Percentiles rank a stretch among this genome's conserved stretches.
Evolutionary conservation across 2,329 filamentous ascomycete genomes (phyloP).

Genomic region (Hypoxylon sp.): DNA sequence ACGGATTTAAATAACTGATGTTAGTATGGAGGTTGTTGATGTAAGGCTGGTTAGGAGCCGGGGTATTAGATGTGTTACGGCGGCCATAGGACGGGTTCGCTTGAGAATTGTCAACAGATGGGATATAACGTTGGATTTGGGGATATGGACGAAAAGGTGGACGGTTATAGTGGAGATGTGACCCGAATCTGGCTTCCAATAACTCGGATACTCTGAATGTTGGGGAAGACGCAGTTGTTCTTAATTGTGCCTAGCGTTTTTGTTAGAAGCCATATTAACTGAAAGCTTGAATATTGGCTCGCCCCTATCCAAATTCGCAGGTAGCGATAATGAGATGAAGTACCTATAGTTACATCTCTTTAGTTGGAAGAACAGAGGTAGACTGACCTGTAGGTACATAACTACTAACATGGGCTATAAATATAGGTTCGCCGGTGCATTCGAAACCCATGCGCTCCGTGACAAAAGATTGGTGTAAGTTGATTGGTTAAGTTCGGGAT

Average conservation of each 20-base stretch:
- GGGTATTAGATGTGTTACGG: neutral
- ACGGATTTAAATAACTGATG: neutral
- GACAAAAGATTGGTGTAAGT: slow-evolving; percentile 46
- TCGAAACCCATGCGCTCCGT: neutral
- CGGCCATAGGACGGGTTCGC: neutral
- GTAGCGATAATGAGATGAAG: no score
- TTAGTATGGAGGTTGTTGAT: neutral
- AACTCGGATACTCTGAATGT: neutral
- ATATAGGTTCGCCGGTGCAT: neutral
- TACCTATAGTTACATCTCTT: neutral
- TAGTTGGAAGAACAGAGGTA: no score
- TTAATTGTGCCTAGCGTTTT: neutral
- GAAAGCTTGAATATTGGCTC: neutral
- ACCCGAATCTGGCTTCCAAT: neutral
- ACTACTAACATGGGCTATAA: no score
- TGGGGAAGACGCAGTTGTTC: neutral
- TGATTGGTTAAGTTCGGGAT: slow-evolving; percentile 46
- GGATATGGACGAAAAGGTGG: neutral
- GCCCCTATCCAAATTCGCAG: no score
- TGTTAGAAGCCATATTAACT: neutral
- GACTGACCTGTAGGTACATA: no score
- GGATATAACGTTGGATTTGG: neutral
- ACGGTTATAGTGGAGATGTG: neutral
- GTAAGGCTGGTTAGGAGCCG: neutral
- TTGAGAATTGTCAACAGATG: neutral